Conservation (phyloP, 352 stramenopile species). For the Lagenidium giganteum region DNA sequence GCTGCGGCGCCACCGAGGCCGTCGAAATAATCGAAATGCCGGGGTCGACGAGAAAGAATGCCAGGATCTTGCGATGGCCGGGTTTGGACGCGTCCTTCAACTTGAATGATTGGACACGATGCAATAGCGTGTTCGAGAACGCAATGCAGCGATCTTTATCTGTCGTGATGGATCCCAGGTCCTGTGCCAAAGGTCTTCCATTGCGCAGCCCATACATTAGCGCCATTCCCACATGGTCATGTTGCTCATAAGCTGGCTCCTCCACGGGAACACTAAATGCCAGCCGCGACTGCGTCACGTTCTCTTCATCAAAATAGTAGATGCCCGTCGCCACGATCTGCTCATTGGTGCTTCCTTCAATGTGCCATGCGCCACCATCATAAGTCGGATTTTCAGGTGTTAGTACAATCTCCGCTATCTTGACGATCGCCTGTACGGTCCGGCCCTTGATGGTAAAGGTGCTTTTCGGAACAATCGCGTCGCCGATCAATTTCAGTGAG, state of each 20-base stretch:
- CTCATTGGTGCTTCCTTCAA: constrained; percentile 38
- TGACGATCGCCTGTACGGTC: constrained; percentile 38
- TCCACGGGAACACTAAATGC: constrained; percentile 26
- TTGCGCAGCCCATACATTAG: constrained; percentile 25
- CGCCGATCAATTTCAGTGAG: neutral
- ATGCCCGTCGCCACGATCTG: constrained; percentile 39
- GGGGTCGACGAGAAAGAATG: constrained; percentile 43
- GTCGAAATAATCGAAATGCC: constrained; percentile 23
- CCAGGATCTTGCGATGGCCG: constrained; percentile 38
- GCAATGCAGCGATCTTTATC: constrained; percentile 23
- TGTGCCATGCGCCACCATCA: constrained; percentile 35
- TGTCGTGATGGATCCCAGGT: constrained; percentile 16
- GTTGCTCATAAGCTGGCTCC: constrained; percentile 23
- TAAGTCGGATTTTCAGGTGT: constrained; percentile 33
- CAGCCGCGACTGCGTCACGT: constrained; percentile 35
- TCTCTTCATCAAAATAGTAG: constrained; percentile 46
- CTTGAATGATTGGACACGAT: constrained; percentile 42
- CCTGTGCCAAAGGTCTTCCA: constrained; percentile 17
- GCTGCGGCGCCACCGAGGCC: constrained; percentile 28
- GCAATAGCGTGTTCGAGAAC: constrained; percentile 38
- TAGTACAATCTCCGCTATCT: constrained; percentile 42
- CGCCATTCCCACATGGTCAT: constrained; percentile 19
- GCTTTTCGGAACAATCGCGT: neutral
- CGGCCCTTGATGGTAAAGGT: constrained; percentile 13
- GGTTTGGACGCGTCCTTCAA: constrained; percentile 22